Evolutionary conservation across 208 protist species (phyloP).

Genomic region (Trypanosoma boissoni): DNA sequence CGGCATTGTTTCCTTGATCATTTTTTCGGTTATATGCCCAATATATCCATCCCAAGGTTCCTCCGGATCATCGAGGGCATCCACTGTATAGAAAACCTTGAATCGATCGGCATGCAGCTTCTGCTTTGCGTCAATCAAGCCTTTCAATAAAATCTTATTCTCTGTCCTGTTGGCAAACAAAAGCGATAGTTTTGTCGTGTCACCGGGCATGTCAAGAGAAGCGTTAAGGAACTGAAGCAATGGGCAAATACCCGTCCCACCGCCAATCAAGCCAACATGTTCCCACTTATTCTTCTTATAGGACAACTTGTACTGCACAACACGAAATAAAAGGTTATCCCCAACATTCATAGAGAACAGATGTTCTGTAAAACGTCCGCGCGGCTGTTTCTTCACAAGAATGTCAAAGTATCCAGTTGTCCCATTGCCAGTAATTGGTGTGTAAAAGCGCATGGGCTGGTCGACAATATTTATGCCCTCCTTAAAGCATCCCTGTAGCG

Average conservation of each 20-base stretch:
- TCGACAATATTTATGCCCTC: conserved; percentile 77
- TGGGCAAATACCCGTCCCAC: conserved; percentile 91
- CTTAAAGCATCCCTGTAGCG: conserved; percentile 81
- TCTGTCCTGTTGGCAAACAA: conserved; percentile 91
- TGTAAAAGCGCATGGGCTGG: conserved; percentile 89
- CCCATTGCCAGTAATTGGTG: conserved; percentile 83
- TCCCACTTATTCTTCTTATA: conserved; percentile 81
- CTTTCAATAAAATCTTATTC: conserved; percentile 91
- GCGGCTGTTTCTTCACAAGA: conserved; percentile 79
- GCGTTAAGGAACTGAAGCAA: conserved; percentile 90
- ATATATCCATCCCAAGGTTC: conserved; percentile 75
- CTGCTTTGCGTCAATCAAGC: conserved; percentile 77
- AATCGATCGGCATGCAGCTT: conserved; percentile 64
- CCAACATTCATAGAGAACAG: conserved; percentile 83
- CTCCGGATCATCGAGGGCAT: conserved; percentile 64
- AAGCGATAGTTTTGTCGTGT: conserved; percentile 81
- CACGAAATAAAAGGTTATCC: conserved; percentile 74
- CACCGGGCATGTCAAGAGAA: conserved; percentile 71
- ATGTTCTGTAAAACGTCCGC: conserved; percentile 82
- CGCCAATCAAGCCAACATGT: conserved; percentile 86
- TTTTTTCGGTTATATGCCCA: conserved; percentile 69
- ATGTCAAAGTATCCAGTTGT: conserved; percentile 90
- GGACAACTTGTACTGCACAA: conserved; percentile 74
- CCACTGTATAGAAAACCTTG: conserved; percentile 86
- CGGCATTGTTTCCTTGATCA: conserved; percentile 80